A percentile compares a stretch with the other conserved stretches of the same genome.
These are phyloP conservation scores for Hypoxylon sp. DNA, from an alignment of 2,329 filamentous ascomycete genomes.

Conservation along the genomic window DNA sequence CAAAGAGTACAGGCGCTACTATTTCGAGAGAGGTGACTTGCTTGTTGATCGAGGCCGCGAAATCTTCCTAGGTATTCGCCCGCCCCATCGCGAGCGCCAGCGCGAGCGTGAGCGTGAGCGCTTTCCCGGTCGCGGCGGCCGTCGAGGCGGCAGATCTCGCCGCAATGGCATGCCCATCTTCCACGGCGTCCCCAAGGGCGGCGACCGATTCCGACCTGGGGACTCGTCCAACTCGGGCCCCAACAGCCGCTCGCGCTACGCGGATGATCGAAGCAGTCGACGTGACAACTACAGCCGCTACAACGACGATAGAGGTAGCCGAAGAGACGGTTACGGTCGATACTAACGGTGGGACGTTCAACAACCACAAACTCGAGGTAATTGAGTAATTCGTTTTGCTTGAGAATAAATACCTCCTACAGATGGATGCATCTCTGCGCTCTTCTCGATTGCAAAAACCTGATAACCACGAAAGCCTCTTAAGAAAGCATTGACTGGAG, in stretches of 20 bases:
- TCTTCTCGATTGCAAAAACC: too few species aligned
- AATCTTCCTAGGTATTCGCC: conserved; percentile 67
- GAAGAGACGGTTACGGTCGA: conserved; percentile 8
- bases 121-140: conserved; percentile 32
- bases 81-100: conserved; percentile 49
- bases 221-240: conserved; percentile 29
- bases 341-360: neutral
- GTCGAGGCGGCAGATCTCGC: conserved; percentile 38
- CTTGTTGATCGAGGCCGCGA: conserved; percentile 79
- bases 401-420: neutral
- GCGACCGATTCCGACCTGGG: conserved; percentile 45
- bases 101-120: conserved; percentile 48
- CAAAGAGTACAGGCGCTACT: conserved; percentile 71
- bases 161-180: conserved; percentile 41
- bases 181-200: conserved; percentile 46
- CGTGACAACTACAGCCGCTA: conserved; percentile 20
- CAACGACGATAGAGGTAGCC: conserved; percentile 13
- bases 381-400: neutral
- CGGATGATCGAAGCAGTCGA: conserved; percentile 32
- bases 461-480: conserved; percentile 7
- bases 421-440: too few species aligned
- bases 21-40: conserved; percentile 70
- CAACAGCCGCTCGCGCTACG: conserved; percentile 37
- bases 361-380: conserved; percentile 13
- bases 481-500: conserved; percentile 25